phyloP scores from a whole-genome alignment of 345 rosid genomes.

The Eucalyptus urophylla region DNA sequence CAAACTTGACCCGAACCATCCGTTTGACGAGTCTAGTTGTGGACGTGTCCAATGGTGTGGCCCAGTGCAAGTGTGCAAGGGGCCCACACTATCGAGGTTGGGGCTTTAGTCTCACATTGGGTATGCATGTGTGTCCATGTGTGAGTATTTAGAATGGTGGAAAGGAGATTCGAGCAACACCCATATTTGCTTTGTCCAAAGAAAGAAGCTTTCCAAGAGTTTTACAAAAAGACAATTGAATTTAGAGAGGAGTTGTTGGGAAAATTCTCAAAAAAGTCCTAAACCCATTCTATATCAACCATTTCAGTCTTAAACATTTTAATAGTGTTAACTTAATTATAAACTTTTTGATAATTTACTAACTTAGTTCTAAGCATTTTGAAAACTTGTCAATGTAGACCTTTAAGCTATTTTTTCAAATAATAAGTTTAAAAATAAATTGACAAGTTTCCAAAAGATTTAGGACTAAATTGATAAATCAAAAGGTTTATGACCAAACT shows the following conservation, averaged over 20 bases:
- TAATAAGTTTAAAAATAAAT: no score
- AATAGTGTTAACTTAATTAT: fast-evolving
- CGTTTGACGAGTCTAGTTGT: no score
- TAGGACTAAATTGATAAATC: fast-evolving
- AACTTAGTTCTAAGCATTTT: neutral
- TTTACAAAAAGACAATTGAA: neutral
- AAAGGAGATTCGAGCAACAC: neutral
- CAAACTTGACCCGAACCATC: no score
- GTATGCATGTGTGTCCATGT: fast-evolving
- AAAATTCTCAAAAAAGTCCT: no score
- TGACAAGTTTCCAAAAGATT: no score
- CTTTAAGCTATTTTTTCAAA: no score
- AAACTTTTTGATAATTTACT: fast-evolving
- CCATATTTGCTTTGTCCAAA: neutral
- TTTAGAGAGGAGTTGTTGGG: neutral
- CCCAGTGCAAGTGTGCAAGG: neutral
- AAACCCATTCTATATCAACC: fast-evolving
- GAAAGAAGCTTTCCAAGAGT: neutral
- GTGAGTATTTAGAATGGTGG: neutral
- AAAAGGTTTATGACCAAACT: no score
- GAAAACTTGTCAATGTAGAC: neutral
- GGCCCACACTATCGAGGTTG: neutral
- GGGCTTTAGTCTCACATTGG: neutral
- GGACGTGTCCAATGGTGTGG: fast-evolving
- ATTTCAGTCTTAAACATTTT: fast-evolving